Evolutionary conservation across 257 asterid genomes (phyloP), one percentile per base, ranked within the genome.

Genomic region (Thymus mandschuricus): DNA sequence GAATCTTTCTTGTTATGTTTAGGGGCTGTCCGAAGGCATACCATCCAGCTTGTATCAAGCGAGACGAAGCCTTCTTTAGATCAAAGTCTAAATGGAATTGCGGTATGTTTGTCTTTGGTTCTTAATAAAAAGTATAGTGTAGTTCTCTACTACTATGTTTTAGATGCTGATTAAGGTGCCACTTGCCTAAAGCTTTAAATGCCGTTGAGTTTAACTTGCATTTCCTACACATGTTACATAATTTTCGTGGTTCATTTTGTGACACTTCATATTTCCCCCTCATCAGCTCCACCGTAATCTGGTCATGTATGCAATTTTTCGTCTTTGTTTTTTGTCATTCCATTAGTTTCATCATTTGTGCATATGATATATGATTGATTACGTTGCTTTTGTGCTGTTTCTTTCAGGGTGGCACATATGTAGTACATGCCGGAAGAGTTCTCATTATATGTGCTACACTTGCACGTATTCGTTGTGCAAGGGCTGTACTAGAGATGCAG

Each of bases 1-100:
- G 38, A 60, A 13, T 61, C 61, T 65, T 8, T 71, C 54, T 75
- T 75, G 57, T 63, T 61, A 62, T 83, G 77, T 50, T 49, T 63
- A 95, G 99, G 97, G 98, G 96, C 6, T 95, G 99, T 70, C 98
- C 99, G 0, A 95, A 95, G 86, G 99, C 98, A 8, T 95, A 95
- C 69, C 99, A 95, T 74, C 91, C 97, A 10, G 87, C 96, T 8
- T 95, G 99, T 75, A 86, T 95, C 60, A 95, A 95, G 87, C 86
- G 99, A 43, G 97, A 92, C 11, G 97, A 92, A 79, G 86, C 87
- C 2, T 95, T 89, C 82, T 95, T 95, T 31, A 82, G 81, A 51
- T 86, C 97, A 34, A 89, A 84, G 76, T 84, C 97, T 1, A 92
- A 83, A 75, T 95, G 99, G 99, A 83, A 83, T 58, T 95, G 98